Conservation (phyloP, 345 rosid species). For the Eucalyptus polyanthemos region DNA sequence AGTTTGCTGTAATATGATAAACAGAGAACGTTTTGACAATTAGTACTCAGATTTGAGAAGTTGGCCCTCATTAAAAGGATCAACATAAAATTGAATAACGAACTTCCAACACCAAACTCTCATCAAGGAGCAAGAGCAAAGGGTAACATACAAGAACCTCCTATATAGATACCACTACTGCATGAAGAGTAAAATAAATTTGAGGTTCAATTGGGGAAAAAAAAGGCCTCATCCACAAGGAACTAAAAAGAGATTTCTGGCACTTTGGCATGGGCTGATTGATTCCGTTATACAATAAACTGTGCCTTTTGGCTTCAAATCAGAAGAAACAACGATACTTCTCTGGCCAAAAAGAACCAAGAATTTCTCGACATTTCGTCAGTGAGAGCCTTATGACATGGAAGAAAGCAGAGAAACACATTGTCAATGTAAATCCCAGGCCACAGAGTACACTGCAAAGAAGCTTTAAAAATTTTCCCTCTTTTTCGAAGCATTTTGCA, state of each 20-base stretch:
- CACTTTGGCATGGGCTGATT: background rate
- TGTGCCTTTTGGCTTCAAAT: background rate
- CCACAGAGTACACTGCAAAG: background rate
- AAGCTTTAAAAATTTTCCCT: background rate
- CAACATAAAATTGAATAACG: background rate
- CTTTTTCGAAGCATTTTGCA: background rate
- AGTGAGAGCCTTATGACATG: background rate
- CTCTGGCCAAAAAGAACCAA: background rate
- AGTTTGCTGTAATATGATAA: constrained; percentile 26
- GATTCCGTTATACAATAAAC: background rate
- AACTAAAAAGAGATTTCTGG: background rate
- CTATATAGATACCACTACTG: background rate
- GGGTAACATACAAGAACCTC: background rate
- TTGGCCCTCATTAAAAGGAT: background rate
- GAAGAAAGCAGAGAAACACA: background rate
- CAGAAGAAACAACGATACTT: background rate
- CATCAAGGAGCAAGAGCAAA: background rate
- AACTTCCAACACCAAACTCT: background rate
- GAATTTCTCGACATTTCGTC: background rate
- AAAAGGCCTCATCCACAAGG: background rate
- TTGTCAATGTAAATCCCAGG: background rate
- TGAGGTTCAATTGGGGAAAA: background rate
- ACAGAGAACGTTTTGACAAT: background rate
- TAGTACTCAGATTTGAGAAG: background rate
- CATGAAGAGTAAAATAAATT: background rate